Percentiles rank a stretch among this genome's conserved stretches.
These are phyloP conservation scores for Gentiana dahurica DNA, from an alignment of 257 asterid species.

Conservation along the genomic window DNA sequence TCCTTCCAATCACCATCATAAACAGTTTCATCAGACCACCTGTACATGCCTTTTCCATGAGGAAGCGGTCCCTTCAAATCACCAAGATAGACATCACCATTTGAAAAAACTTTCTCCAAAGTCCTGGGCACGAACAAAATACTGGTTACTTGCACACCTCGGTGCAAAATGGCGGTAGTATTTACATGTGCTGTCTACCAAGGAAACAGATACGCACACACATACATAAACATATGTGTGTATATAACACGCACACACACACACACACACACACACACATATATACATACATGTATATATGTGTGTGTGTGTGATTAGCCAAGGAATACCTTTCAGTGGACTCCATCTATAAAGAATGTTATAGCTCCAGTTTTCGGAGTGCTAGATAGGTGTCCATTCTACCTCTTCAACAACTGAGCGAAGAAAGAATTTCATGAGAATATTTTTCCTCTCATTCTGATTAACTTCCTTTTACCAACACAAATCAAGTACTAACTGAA, in stretches of 20 bases:
- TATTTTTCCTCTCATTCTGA: neutral
- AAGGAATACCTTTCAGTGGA: conserved; percentile 17
- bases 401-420: conserved; percentile 3
- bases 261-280: too few species aligned
- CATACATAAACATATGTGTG: too few species aligned
- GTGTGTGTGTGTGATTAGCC: too few species aligned
- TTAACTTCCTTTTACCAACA: too few species aligned
- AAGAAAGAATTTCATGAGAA: conserved; percentile 3
- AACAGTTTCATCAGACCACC: conserved; percentile 76
- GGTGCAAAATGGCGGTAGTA: too few species aligned
- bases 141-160: too few species aligned
- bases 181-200: too few species aligned
- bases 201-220: too few species aligned
- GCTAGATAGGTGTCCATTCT: neutral
- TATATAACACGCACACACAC: too few species aligned
- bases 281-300: too few species aligned
- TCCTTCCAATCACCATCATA: conserved; percentile 89
- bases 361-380: conserved; percentile 1
- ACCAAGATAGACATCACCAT: conserved; percentile 75
- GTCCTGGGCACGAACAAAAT: conserved; percentile 28
- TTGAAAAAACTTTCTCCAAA: conserved; percentile 44
- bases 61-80: conserved; percentile 43
- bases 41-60: conserved; percentile 75
- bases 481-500: too few species aligned
- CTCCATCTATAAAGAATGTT: conserved; percentile 11